phyloP scores from a whole-genome alignment of 1,139 yeast genomes.

The Debaryomycetaceae sp. region DNA sequence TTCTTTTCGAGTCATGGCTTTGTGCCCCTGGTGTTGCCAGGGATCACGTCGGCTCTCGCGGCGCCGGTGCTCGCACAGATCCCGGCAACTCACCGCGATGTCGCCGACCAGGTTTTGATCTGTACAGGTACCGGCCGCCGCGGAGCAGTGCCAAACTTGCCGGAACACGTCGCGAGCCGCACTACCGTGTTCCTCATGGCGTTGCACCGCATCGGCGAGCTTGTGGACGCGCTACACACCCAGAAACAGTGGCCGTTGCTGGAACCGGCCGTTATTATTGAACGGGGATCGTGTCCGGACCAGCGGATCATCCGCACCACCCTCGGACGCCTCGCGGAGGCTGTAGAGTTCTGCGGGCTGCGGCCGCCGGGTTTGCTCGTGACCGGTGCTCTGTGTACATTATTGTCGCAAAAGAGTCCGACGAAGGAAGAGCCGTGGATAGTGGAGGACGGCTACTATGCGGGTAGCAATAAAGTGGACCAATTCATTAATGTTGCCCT shows the following conservation, averaged over 20 bases:
- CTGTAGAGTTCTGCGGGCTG: constrained; percentile 72
- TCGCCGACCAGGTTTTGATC: constrained; percentile 83
- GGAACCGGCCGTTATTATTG: constrained; percentile 78
- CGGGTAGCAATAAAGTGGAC: background rate
- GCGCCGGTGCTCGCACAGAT: constrained; percentile 80
- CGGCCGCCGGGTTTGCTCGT: constrained; percentile 91
- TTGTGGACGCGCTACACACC: constrained; percentile 45
- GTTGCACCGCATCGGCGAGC: constrained; percentile 65
- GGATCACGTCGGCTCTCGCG: constrained; percentile 82
- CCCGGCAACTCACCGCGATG: constrained; percentile 88
- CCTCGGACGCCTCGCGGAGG: constrained; percentile 53
- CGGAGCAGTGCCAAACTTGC: constrained; percentile 72
- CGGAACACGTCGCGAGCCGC: constrained; percentile 59
- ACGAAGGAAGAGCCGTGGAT: background rate
- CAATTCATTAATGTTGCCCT: background rate
- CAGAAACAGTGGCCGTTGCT: constrained; percentile 56
- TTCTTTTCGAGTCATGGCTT: constrained; percentile 61
- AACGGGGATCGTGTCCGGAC: constrained; percentile 89
- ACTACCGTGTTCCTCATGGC: constrained; percentile 91
- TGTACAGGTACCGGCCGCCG: constrained; percentile 94
- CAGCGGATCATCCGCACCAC: constrained; percentile 77
- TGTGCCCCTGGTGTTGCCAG: constrained; percentile 69
- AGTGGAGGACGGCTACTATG: background rate
- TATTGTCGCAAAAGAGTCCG: constrained; percentile 19
- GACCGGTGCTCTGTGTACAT: constrained; percentile 72